Percentiles rank a stretch among this genome's conserved stretches.
phyloP scores from a whole-genome alignment of 768 basidiomycete genomes.

The Lentinula sp. region DNA sequence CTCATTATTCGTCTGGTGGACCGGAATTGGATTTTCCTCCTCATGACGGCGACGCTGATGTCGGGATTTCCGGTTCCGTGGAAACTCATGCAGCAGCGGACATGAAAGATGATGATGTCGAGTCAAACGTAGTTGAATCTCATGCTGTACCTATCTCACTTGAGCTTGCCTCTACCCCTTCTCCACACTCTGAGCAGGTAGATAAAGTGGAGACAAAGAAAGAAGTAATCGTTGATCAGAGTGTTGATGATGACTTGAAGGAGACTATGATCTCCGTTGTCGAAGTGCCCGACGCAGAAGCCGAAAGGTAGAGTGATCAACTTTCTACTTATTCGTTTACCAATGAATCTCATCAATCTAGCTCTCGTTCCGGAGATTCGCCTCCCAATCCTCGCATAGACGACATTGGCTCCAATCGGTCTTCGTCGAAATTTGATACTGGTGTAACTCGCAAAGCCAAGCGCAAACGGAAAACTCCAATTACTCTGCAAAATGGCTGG shows the following conservation, averaged over 20 bases:
- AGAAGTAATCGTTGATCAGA: neutral
- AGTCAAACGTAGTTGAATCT: neutral
- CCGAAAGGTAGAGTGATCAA: neutral
- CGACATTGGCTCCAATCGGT: neutral
- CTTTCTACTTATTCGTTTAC: neutral
- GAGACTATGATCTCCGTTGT: neutral
- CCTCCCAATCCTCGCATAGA: neutral
- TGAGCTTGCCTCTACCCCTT: neutral
- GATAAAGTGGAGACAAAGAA: neutral
- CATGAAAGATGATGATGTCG: neutral
- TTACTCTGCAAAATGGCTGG: neutral
- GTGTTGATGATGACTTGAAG: neutral
- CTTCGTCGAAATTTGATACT: neutral
- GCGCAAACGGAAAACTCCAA: slow-evolving; percentile 16
- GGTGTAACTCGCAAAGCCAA: slow-evolving; percentile 6
- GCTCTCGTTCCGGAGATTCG: neutral
- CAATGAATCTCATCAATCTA: neutral
- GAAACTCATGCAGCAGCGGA: neutral
- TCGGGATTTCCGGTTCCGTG: neutral
- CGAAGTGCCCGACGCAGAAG: neutral
- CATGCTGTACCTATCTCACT: neutral
- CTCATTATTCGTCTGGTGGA: neutral
- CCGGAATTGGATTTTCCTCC: neutral
- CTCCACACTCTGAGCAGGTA: neutral
- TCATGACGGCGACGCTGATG: neutral